Evolutionary conservation across 441 rosid genomes (phyloP).

Genomic region (Erodium trifolium): DNA sequence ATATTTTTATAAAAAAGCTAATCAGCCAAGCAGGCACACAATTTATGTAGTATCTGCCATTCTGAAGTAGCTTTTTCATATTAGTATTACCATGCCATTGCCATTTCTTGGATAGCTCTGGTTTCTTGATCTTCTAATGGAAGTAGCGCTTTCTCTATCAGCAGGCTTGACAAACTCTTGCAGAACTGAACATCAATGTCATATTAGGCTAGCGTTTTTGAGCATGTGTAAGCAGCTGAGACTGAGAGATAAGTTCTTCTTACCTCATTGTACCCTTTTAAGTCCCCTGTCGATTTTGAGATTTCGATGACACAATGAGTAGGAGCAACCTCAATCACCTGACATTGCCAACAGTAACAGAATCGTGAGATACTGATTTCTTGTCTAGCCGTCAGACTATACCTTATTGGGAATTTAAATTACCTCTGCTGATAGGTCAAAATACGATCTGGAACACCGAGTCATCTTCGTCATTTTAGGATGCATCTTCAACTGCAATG

Average conservation of each 20-base stretch:
- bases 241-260: not conserved
- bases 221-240: conserved; percentile 2
- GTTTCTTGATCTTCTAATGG: conserved; percentile 21
- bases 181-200: conserved; percentile 52
- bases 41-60: not conserved
- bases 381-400: conserved; percentile 13
- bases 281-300: conserved; percentile 77
- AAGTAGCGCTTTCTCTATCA: conserved; percentile 37
- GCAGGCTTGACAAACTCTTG: conserved; percentile 61
- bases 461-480: conserved; percentile 41
- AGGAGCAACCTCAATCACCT: conserved; percentile 77
- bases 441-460: conserved; percentile 50
- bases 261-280: conserved; percentile 64
- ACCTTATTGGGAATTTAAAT: not conserved
- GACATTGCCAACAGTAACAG: conserved; percentile 12
- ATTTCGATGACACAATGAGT: conserved; percentile 78
- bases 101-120: conserved; percentile 18
- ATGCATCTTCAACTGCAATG: conserved; percentile 62
- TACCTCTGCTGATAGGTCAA: conserved; percentile 80
- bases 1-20: conserved; percentile 11
- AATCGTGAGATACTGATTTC: not conserved
- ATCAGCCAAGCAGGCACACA: conserved; percentile 15
- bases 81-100: conserved; percentile 26
- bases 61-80: not conserved
- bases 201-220: conserved; percentile 10